Conservation (phyloP, 2,329 filamentous ascomycete species). For the Neonectria hederae region DNA sequence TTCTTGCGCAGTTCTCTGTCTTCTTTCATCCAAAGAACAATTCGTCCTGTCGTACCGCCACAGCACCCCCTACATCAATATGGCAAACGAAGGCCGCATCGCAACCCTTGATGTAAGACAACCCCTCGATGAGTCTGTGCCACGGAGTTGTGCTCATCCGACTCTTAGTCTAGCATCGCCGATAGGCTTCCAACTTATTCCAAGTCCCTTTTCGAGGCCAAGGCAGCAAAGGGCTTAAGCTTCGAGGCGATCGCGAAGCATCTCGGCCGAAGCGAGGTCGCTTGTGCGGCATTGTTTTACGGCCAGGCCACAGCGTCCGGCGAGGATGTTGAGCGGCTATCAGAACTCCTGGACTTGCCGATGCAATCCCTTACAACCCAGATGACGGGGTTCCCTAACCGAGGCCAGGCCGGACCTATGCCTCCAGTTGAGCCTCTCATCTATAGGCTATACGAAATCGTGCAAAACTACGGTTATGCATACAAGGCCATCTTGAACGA, state of each 20-base stretch:
- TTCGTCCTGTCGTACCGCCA: conserved; percentile 7
- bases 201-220: conserved; percentile 75
- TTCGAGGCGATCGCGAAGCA: conserved; percentile 81
- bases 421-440: conserved; percentile 62
- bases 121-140: neutral
- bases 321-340: conserved; percentile 74
- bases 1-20: neutral
- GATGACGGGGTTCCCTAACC: conserved; percentile 79
- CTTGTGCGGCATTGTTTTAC: conserved; percentile 89
- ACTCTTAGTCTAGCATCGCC: conserved; percentile 68
- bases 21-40: conserved; percentile 19
- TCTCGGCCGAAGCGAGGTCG: conserved; percentile 83
- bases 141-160: conserved; percentile 23
- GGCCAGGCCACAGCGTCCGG: conserved; percentile 79
- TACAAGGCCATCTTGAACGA: conserved; percentile 97
- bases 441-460: conserved; percentile 91
- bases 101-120: conserved; percentile 51
- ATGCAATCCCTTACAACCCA: conserved; percentile 66
- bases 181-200: conserved; percentile 77
- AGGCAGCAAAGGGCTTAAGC: conserved; percentile 76
- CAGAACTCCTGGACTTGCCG: conserved; percentile 70
- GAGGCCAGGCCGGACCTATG: conserved; percentile 68
- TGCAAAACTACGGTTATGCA: conserved; percentile 96
- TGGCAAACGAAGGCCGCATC: conserved; percentile 42
- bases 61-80: conserved; percentile 15